Conservation (phyloP, 495 filamentous ascomycete species). For the Pseudomonodictys pantanalensis region DNA sequence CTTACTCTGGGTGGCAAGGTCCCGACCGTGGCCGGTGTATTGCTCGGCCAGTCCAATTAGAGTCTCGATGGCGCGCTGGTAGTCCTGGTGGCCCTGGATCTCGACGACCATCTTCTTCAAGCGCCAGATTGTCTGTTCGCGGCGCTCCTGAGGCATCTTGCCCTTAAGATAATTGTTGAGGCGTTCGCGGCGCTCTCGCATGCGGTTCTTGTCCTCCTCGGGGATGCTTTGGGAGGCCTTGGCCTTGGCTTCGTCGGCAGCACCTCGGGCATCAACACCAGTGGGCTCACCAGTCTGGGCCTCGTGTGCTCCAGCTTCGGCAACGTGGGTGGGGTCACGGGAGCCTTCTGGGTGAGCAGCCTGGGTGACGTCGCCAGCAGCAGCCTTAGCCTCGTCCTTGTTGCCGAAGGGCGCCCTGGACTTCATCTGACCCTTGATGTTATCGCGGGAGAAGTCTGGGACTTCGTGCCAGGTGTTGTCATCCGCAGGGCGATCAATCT, state of each 20-base stretch:
- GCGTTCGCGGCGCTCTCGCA: constrained; percentile 54
- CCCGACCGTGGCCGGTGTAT: constrained; percentile 73
- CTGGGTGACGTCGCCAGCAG: constrained; percentile 55
- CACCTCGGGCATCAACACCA: constrained; percentile 56
- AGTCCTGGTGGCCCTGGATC: constrained; percentile 90
- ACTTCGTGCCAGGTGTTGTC: constrained; percentile 93
- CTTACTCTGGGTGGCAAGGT: constrained; percentile 58
- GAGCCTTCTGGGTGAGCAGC: constrained; percentile 51
- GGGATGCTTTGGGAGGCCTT: constrained; percentile 53
- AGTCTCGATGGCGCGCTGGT: constrained; percentile 83
- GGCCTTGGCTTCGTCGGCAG: constrained; percentile 50
- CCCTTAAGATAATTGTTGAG: constrained; percentile 69
- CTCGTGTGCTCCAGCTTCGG: constrained; percentile 46
- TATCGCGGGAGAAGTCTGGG: constrained; percentile 70
- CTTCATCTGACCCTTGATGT: constrained; percentile 64
- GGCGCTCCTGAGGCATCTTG: constrained; percentile 91
- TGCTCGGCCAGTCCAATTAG: constrained; percentile 79
- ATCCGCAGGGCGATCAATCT: constrained; percentile 78
- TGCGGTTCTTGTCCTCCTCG: constrained; percentile 62
- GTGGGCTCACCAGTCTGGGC: constrained; percentile 45
- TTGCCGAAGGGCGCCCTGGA: constrained; percentile 52
- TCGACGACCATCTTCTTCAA: constrained; percentile 98
- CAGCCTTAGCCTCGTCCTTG: constrained; percentile 53
- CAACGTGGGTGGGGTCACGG: constrained; percentile 51
- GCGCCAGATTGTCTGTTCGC: constrained; percentile 87